phyloP scores from a whole-genome alignment of 306 rosid genomes.

The Prunus salicina region DNA sequence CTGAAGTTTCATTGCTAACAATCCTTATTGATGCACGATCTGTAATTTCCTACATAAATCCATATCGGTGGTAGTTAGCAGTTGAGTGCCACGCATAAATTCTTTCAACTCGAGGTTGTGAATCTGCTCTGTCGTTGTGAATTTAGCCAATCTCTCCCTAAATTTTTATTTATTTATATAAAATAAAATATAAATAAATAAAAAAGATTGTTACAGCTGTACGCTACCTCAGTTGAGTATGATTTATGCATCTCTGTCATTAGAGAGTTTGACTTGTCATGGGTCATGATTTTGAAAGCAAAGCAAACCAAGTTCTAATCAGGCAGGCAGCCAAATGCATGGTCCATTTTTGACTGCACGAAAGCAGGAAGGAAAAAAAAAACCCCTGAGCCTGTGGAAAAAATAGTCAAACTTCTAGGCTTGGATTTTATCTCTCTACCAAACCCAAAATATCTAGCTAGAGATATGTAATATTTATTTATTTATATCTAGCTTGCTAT shows the following conservation, averaged over 20 bases:
- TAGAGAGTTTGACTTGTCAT: not conserved
- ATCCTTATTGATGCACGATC: fast-evolving
- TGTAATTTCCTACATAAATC: too few species aligned
- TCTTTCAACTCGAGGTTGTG: too few species aligned
- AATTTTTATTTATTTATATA: too few species aligned
- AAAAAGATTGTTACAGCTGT: not conserved
- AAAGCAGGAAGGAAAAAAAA: not conserved
- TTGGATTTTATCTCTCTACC: not conserved
- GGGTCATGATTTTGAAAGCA: conserved; percentile 2
- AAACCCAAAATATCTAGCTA: not conserved
- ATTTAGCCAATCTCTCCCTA: too few species aligned
- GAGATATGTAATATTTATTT: not conserved
- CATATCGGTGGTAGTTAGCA: fast-evolving
- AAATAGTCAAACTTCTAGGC: not conserved
- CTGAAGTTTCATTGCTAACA: fast-evolving
- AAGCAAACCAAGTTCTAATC: not conserved
- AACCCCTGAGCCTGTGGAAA: not conserved
- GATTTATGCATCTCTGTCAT: not conserved
- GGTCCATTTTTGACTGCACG: conserved; percentile 4
- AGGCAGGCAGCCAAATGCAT: not conserved
- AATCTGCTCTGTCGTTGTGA: too few species aligned
- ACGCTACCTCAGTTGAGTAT: not conserved
- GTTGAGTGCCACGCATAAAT: fast-evolving
- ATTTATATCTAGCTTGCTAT: not conserved
- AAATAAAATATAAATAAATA: too few species aligned